Base-by-base conservation (phyloP, 768 basidiomycete genomes). In the Lactarius sanguifluus region DNA sequence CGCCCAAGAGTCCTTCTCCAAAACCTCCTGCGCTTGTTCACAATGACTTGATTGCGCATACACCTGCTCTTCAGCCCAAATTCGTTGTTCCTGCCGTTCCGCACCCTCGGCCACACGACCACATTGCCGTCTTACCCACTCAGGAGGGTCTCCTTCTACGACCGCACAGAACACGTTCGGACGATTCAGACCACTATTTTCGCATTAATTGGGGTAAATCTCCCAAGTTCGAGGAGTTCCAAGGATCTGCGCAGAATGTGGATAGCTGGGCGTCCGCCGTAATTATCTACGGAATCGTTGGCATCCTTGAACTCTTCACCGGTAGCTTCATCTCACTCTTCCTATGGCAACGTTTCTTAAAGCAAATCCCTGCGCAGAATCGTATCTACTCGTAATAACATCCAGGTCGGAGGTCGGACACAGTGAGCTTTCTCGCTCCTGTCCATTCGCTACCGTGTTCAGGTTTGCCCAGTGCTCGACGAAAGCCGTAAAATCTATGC, bases 301-400 rank as follows among this genome's bases (percentile, higher is more conserved):
- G 92, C 18, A 78, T 91, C 20, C 72, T 94, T 67, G 85, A 87
- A 67, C 76, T 94, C 28, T 91, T 87, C 73, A 82, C 87, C 72
- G 84, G 92, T 93, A 76, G 65, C 79, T 76, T 67, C 65, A 66
- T 54, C 8, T 61, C 47, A 32, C 59, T 65, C 56, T 67, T 55
- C 54, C 10, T 34, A 28, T 28, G 41, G 57, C 36, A n/a, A n/a
- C 47, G 32, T n/a, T 47, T 57, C 45, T 10, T 62, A 66, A 61
- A 41, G 34, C 36, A 59, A 54, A 58, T 34, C 25, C 58, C 61
- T 72, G 34, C 56, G 20, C 64, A 93, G 92, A 83, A 41, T 89
- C 92, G 10, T 88, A 92, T 78, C 76, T 94, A 20, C 77, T 94
- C 54, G 89, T 92, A 5, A 84, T 94, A 57, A 86, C 85, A 23